Percentiles rank a stretch among this genome's conserved stretches.
phyloP scores from a whole-genome alignment of 140 eudicot species.

The Artemisia princeps region DNA sequence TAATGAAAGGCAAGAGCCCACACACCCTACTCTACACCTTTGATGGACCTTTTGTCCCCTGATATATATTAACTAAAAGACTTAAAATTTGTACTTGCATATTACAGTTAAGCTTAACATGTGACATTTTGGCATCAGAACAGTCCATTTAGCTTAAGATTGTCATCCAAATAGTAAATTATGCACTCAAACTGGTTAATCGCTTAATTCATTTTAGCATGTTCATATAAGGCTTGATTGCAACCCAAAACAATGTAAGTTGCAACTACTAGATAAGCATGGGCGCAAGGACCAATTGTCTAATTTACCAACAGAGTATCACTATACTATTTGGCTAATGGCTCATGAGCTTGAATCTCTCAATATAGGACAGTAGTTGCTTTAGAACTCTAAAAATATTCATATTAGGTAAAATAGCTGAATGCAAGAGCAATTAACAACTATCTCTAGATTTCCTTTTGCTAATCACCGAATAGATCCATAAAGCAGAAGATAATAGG shows the following conservation, averaged over 20 bases:
- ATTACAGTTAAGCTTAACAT: too few species aligned
- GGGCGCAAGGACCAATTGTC: not conserved
- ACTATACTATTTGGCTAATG: not conserved
- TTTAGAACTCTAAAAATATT: not conserved
- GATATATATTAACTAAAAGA: too few species aligned
- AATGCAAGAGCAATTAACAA: not conserved
- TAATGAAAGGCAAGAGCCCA: too few species aligned
- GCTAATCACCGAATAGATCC: not conserved
- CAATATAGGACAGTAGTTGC: not conserved
- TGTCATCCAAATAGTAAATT: too few species aligned
- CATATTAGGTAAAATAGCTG: conserved; percentile 4
- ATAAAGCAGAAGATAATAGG: not conserved
- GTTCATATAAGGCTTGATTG: conserved; percentile 1
- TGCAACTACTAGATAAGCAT: conserved; percentile 8
- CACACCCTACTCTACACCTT: too few species aligned
- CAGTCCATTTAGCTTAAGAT: too few species aligned
- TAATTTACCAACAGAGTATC: not conserved
- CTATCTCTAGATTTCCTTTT: not conserved
- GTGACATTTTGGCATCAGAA: too few species aligned
- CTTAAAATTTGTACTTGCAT: too few species aligned
- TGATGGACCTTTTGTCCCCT: too few species aligned
- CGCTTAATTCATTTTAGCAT: not conserved
- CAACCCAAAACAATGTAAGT: conserved; percentile 1
- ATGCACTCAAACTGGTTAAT: too few species aligned
- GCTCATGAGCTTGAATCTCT: conserved; percentile 3